A percentile compares a stretch with the other conserved stretches of the same genome.
Evolutionary conservation across 2,329 filamentous ascomycete species (phyloP).

Genomic region (Chrysoporthe cubensis): DNA sequence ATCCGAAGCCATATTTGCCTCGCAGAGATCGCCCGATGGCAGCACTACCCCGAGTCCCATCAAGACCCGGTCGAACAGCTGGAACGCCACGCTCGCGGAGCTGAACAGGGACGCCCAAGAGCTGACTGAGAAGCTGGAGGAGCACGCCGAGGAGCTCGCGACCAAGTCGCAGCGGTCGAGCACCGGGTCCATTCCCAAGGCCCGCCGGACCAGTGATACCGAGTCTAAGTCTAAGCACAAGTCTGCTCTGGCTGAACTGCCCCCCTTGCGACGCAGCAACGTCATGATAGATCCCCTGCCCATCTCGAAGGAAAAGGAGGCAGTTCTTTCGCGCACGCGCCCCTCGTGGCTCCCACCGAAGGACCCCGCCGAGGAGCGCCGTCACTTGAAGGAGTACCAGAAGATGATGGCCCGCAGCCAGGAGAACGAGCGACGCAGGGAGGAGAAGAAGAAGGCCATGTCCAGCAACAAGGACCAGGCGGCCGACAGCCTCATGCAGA

Average conservation of each 20-base stretch:
- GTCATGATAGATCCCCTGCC: conserved; percentile 85
- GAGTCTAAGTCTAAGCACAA: conserved; percentile 59
- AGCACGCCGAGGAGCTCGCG: conserved; percentile 69
- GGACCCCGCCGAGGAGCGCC: conserved; percentile 86
- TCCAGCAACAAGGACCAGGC: conserved; percentile 58
- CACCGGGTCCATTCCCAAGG: conserved; percentile 43
- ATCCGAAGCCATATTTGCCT: conserved; percentile 46
- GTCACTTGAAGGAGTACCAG: conserved; percentile 84
- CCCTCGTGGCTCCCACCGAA: conserved; percentile 87
- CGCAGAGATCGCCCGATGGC: conserved; percentile 35
- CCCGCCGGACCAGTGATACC: conserved; percentile 43
- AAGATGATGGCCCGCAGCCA: conserved; percentile 74
- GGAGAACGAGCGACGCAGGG: conserved; percentile 63
- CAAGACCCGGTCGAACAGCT: conserved; percentile 69
- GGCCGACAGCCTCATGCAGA: conserved; percentile 57
- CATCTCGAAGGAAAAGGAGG: conserved; percentile 85
- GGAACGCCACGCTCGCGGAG: conserved; percentile 71
- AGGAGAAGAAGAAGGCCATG: conserved; percentile 55
- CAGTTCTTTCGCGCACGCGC: conserved; percentile 77
- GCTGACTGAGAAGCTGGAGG: conserved; percentile 79
- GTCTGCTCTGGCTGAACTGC: conserved; percentile 70
- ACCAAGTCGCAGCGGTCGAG: conserved; percentile 44
- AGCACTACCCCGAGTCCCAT: conserved; percentile 45
- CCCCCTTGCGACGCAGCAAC: conserved; percentile 72
- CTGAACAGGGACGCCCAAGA: conserved; percentile 74